A percentile compares a stretch with the other conserved stretches of the same genome.
Conservation (phyloP, 116 monocot species). For the Dioscorea cayenensis region DNA sequence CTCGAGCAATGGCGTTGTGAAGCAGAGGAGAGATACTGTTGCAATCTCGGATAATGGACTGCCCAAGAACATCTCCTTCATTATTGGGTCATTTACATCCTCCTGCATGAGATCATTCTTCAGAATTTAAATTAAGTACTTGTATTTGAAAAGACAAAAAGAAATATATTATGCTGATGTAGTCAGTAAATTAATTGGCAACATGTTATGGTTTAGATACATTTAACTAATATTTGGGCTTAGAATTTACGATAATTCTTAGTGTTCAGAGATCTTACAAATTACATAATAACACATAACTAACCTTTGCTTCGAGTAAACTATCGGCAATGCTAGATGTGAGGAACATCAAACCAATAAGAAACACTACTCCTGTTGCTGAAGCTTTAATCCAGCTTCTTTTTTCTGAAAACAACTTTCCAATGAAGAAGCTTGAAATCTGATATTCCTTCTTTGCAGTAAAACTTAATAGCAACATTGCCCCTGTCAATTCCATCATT, state of each 20-base stretch:
- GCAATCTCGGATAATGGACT: constrained; percentile 25
- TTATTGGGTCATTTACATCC: constrained; percentile 55
- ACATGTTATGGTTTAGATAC: too few relatives aligned
- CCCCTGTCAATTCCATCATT: constrained; percentile 32
- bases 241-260: too few relatives aligned
- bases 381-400: constrained; percentile 55
- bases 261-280: not conserved
- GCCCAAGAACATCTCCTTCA: constrained; percentile 49
- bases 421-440: constrained; percentile 30
- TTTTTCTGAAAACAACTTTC: constrained; percentile 18
- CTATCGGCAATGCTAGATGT: constrained; percentile 50
- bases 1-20: constrained; percentile 62
- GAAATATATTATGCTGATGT: too few relatives aligned
- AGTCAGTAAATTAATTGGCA: too few relatives aligned
- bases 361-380: constrained; percentile 32
- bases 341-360: constrained; percentile 37
- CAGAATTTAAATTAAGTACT: not conserved
- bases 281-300: not conserved
- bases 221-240: too few relatives aligned
- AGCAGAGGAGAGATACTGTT: constrained; percentile 51
- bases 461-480: constrained; percentile 40
- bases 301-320: constrained; percentile 60
- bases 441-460: constrained; percentile 18
- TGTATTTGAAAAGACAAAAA: not conserved
- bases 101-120: constrained; percentile 37